A percentile compares a stretch with the other conserved stretches of the same genome.
These are phyloP conservation scores for Erucastrum elatum DNA, from an alignment of 345 rosid species.

Conservation along the genomic window DNA sequence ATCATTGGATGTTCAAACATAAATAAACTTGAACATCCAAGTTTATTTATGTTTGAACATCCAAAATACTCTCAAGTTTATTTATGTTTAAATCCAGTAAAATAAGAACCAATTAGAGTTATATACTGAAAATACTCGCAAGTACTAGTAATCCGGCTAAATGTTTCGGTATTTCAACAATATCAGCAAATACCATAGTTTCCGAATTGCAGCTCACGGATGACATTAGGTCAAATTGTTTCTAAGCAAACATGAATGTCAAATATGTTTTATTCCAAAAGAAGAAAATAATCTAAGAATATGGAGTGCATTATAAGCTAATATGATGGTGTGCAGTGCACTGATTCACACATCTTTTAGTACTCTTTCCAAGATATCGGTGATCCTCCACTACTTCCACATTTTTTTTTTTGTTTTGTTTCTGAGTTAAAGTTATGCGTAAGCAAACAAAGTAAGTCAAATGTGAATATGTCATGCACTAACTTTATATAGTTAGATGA, in stretches of 20 bases:
- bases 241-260: not conserved
- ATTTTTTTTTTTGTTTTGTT: not conserved
- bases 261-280: not conserved
- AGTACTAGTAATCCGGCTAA: not conserved
- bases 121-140: too few species aligned
- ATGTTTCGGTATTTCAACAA: not conserved
- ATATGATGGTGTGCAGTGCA: constrained; percentile 30
- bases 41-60: too few species aligned
- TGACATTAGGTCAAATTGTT: not conserved
- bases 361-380: not conserved
- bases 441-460: not conserved
- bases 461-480: constrained; percentile 22
- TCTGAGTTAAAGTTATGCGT: not conserved
- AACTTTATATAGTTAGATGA: not conserved
- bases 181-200: not conserved
- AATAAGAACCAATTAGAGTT: too few species aligned
- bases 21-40: too few species aligned
- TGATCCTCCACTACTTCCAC: constrained; percentile 15
- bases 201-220: not conserved
- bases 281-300: not conserved
- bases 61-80: too few species aligned
- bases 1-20: too few species aligned
- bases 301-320: constrained; percentile 17
- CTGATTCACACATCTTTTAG: constrained; percentile 29
- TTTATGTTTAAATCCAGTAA: too few species aligned